Evolutionary conservation across 2,329 filamentous ascomycete genomes (phyloP), one percentile per base, ranked within the genome.

Genomic region (Xylaria sp.): DNA sequence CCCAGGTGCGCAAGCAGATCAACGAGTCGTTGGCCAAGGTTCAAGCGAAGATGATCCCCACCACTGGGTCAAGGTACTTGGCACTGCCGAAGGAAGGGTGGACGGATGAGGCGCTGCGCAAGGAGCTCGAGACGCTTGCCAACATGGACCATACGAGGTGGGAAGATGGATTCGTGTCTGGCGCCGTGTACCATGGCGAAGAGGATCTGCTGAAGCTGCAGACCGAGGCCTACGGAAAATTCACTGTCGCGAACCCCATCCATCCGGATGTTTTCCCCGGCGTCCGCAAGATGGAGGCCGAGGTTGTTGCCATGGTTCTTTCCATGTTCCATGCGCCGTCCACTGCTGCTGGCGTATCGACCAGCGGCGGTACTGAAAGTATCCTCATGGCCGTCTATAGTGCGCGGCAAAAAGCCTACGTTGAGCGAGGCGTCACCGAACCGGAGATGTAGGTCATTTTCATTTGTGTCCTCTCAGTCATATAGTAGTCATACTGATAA

Each of bases 221-320:
- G 83, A 92, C 93, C 6, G 93, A 98, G 79, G 95, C 96, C 0
- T 98, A 95, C 85, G 92, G 92, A 73, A 92, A 92, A 81, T 99
- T 99, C 80, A 95, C 94, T 60, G 96, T 99, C 36, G 89, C 94
- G 48, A 99, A 99, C 80, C 96, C 96, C 2, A 96, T 99, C 74
- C 96, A 99, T 80, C 96, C 96, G 7, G 96, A 99, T 82, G 95
- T 99, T 52, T 99, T 99, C 83, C 96, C 96, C 18, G 96, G 95
- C 33, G 94, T 99, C 62, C 87, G 96, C 76, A 99, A 99, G 88
- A 99, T 99, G 96, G 96, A 99, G 84, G 95, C 96, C 54, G 96
- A 99, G 83, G 86, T 99, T 70, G 96, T 99, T 62, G 92, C 94
- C 73, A 99, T 99, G 95, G 94, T 97, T 36, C 84, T 97, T 70